Base-by-base conservation (phyloP, 495 filamentous ascomycete genomes). In the Tirmania nivea region DNA sequence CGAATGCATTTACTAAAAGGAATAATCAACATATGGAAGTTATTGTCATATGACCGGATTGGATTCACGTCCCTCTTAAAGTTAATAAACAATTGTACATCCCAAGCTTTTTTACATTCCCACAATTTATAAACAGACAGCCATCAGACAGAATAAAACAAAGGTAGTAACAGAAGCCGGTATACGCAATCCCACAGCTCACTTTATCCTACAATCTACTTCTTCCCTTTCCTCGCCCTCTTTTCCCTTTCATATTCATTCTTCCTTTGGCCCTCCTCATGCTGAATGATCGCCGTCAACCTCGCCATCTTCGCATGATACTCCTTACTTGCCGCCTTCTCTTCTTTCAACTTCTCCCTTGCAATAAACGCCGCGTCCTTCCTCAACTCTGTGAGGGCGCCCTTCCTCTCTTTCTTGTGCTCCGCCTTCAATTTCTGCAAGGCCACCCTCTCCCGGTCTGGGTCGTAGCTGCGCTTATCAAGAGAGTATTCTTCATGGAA, bases 401-500 rank as follows among this genome's bases (percentile, higher is more conserved):
- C 90, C 76, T 99, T 99, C 66, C 75, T 74, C 73, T 99, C 90
- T 61, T 80, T 78, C 77, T 94, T 94, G 75, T 85, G 79, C 70
- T 99, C 89, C 49, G 79, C 78, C 68, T 76, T 78, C 61, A 99
- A 73, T 60, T 84, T 86, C 58, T 76, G 78, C 49, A 77, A 58
- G 56, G 92, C 86, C n/a, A 80, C 75, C 25, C 90, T 83, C 63
- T 90, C 87, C 52, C 78, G 77, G 66, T 96, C 79, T 1, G 86
- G 85, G 61, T 99, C 90, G 74, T 96, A 94, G 14, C 52, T 59
- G 73, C 93, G 89, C 67, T 84, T 87, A 71, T 84, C 76, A 11
- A 87, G 90, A 66, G 88, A 86, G 78, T 86, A 99, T 57, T 76
- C 70, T 66, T 94, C 87, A 70, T 99, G 92, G 71, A 96, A 99